These are phyloP conservation scores for Colletotrichum lupini DNA, from an alignment of 2,329 filamentous ascomycete genomes.

Conservation along the genomic window DNA sequence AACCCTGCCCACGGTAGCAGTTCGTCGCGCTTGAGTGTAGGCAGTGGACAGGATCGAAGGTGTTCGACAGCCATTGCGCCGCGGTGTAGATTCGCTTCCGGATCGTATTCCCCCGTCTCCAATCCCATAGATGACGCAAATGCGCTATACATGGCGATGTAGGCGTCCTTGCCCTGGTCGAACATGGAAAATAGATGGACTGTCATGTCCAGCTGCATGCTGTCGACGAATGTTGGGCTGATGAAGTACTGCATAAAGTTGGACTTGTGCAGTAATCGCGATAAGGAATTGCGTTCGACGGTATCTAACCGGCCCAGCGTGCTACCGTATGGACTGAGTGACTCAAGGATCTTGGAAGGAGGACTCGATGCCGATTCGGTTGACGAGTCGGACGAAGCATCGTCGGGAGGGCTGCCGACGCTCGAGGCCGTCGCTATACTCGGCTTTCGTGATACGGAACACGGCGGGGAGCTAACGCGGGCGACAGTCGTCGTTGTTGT, in stretches of 20 bases:
- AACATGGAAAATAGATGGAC: slow-evolving; percentile 32
- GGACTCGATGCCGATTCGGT: slow-evolving; percentile 32
- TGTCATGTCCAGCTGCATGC: slow-evolving; percentile 32
- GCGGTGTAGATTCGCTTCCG: slow-evolving; percentile 26
- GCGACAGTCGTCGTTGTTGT: slow-evolving; percentile 11
- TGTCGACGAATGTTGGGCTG: slow-evolving; percentile 28
- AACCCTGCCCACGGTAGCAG: slow-evolving; percentile 24
- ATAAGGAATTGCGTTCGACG: slow-evolving; percentile 14
- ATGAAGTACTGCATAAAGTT: slow-evolving; percentile 34
- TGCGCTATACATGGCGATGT: slow-evolving; percentile 32
- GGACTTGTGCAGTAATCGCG: slow-evolving; percentile 26
- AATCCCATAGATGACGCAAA: slow-evolving; percentile 25
- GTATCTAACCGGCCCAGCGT: slow-evolving; percentile 10
- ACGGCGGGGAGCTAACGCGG: background rate
- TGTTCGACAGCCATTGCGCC: slow-evolving; percentile 30
- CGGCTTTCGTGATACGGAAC: slow-evolving; percentile 4
- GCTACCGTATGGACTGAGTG: slow-evolving; percentile 24
- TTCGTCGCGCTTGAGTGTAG: slow-evolving; percentile 24
- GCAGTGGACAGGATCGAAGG: slow-evolving; percentile 26
- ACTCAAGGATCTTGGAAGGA: slow-evolving; percentile 27
- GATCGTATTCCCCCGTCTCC: slow-evolving; percentile 29
- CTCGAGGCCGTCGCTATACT: slow-evolving; percentile 1
- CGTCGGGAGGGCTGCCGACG: slow-evolving; percentile 24
- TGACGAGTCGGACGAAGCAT: slow-evolving; percentile 26
- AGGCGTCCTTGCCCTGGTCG: slow-evolving; percentile 33